A percentile compares a stretch with the other conserved stretches of the same genome.
Evolutionary conservation across 1,139 yeast species (phyloP).

Genomic region (Saccharomyces hybrid): DNA sequence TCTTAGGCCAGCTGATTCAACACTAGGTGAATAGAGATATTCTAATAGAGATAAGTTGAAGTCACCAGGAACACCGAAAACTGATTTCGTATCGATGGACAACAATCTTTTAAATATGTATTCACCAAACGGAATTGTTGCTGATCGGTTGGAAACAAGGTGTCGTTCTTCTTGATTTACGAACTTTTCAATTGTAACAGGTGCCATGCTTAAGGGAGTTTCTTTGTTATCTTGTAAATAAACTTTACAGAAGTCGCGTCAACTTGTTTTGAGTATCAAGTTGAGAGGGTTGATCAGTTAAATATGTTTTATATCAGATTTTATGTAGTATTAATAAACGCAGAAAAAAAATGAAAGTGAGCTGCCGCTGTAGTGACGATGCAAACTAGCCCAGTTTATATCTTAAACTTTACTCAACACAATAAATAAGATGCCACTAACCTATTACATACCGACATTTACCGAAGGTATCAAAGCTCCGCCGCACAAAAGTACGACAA

Average conservation of each 20-base stretch:
- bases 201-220: background rate
- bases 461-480: background rate
- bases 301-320: background rate
- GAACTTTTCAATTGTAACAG: background rate
- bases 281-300: background rate
- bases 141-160: constrained; percentile 1
- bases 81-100: constrained; percentile 26
- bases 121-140: constrained; percentile 31
- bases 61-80: constrained; percentile 50
- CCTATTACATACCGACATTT: background rate
- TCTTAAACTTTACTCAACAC: background rate
- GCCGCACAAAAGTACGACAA: background rate
- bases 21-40: constrained; percentile 37
- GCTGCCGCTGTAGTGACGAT: background rate
- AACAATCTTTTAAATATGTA: constrained; percentile 26
- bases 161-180: background rate
- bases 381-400: background rate
- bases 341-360: background rate
- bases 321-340: background rate
- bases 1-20: constrained; percentile 21
- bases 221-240: background rate
- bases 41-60: constrained; percentile 51
- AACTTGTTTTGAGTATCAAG: background rate
- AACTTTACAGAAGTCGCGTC: background rate
- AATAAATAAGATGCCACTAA: background rate